Base-by-base conservation (phyloP, 2,329 filamentous ascomycete genomes). In the Colletotrichum limetticola region DNA sequence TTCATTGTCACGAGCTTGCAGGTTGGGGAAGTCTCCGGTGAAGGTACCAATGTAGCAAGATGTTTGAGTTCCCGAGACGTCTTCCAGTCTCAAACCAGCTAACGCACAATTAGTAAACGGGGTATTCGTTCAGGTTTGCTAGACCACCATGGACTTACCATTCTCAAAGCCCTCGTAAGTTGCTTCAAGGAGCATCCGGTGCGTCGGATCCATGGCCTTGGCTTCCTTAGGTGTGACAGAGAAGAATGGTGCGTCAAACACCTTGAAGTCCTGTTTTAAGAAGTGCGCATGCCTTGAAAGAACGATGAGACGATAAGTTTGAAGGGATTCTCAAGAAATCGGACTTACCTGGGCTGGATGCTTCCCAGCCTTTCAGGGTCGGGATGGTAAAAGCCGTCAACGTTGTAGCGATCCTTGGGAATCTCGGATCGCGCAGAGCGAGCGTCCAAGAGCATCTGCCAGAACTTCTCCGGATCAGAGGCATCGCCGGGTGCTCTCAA, bases 121-220 rank as follows among this genome's bases (percentile, higher is more conserved):
- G 14, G 0, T 7, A 2, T n/a, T 1, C 1, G 32, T 5, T 64
- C 4, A 3, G 1, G 14, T 42, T 14, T 30, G 12, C 16, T 8
- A 35, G 52, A 7, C 1, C 12, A 85, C 83, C 74, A 84, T 84
- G 3, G 85, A 87, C 80, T 86, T 87, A 5, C 86, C 87, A 56
- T 77, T 75, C 28, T 84, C 82, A 6, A 84, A 74, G 32, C 75
- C 78, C 64, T 85, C 83, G 7, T 78, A 77, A 5, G 78, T 76
- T 4, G 83, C 78, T 66, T 85, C 82, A 1, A 84, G 76, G n/a
- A 81, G 71, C 12, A 80, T 76, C 2, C 82, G 73, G 66, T 84
- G 83, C 30, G 83, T 81, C 1, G 83, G 83, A 62, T 85, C 83
- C 37, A 80, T 72, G 1, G 72, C 62, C 66, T 82, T 80, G 11